Conservation (phyloP, 2,329 filamentous ascomycete genomes). For the Aspergillus ibericus region DNA sequence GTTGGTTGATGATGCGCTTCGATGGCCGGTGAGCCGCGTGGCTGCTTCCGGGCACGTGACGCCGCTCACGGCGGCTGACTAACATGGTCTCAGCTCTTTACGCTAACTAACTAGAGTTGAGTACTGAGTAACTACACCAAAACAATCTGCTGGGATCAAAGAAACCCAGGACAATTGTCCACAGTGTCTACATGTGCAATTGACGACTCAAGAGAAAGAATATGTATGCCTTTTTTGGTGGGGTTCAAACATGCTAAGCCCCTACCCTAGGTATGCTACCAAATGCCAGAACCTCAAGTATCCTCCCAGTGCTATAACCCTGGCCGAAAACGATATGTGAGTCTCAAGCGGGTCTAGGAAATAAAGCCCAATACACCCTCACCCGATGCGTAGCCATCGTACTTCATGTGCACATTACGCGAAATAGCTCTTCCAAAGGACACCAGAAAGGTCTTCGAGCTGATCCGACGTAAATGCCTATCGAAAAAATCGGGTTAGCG, state of each 20-base stretch:
- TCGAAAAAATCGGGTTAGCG: constrained; percentile 7
- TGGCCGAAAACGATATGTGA: background rate
- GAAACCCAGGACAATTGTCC: too few relatives aligned
- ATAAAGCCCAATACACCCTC: background rate
- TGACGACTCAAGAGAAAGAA: background rate
- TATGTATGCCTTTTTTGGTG: background rate
- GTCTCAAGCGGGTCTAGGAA: background rate
- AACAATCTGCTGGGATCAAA: background rate
- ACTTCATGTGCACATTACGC: constrained; percentile 54
- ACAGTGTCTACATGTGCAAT: background rate
- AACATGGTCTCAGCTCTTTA: background rate
- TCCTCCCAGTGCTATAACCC: background rate
- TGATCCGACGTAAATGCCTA: constrained; percentile 86
- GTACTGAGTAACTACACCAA: background rate
- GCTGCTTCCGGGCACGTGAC: constrained; percentile 24
- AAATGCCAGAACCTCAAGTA: background rate
- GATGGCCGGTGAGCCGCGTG: constrained; percentile 18
- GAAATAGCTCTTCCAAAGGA: constrained; percentile 99
- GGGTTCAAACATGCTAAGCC: background rate
- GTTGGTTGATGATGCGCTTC: constrained; percentile 8
- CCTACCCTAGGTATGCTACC: background rate
- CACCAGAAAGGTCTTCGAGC: constrained; percentile 90
- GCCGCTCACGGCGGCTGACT: background rate
- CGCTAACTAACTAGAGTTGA: too few relatives aligned
- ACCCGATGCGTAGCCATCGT: background rate